phyloP scores from a whole-genome alignment of 164 flowering plant genomes.

The Dillenia suffruticosa region DNA sequence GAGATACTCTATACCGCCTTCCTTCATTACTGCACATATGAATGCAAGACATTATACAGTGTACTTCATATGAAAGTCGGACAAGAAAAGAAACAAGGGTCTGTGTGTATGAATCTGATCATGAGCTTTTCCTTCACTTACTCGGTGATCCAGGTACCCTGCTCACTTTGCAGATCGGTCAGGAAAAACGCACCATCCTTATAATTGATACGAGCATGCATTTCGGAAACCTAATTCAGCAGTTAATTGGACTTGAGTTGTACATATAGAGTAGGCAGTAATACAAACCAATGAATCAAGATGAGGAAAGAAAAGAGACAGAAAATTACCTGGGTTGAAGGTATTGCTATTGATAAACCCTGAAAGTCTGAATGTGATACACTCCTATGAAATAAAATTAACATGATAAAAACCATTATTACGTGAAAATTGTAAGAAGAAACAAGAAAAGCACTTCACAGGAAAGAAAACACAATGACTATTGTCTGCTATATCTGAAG shows the following conservation, averaged over 20 bases:
- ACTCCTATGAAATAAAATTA: constrained; percentile 40
- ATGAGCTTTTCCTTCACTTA: constrained; percentile 30
- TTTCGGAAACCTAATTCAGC: constrained; percentile 53
- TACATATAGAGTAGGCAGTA: too few species aligned
- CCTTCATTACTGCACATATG: constrained; percentile 67
- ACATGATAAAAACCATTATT: constrained; percentile 6
- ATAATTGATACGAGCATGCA: constrained; percentile 67
- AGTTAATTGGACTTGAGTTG: too few species aligned
- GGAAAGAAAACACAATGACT: too few species aligned
- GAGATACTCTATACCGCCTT: constrained; percentile 53
- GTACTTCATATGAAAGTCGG: background rate
- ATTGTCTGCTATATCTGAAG: too few species aligned
- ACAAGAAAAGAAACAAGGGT: background rate
- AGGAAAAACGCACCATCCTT: constrained; percentile 76
- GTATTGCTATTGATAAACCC: constrained; percentile 46
- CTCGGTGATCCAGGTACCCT: constrained; percentile 84
- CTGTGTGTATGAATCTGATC: too few species aligned
- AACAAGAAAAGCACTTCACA: too few species aligned
- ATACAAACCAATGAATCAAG: too few species aligned
- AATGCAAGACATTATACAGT: background rate
- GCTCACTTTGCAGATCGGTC: constrained; percentile 71
- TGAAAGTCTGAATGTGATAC: constrained; percentile 28
- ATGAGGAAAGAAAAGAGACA: background rate
- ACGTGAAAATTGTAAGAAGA: background rate
- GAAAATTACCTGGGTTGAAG: constrained; percentile 55